Percentiles rank a stretch among this genome's conserved stretches.
phyloP scores from a whole-genome alignment of 257 asterid species.

The Nyctanthes arbortristis region DNA sequence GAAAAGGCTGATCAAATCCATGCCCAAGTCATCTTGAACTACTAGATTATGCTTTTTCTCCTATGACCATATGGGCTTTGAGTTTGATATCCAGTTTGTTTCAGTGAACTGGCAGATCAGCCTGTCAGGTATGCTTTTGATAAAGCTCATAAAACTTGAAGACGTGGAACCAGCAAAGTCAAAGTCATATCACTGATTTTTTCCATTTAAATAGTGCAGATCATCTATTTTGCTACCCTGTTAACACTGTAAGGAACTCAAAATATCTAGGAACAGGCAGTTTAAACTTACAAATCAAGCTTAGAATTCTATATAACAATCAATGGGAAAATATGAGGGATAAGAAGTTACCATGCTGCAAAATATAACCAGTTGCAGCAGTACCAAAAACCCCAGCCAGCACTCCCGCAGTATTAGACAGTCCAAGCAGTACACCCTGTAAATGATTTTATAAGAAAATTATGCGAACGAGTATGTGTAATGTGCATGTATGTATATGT shows the following conservation, averaged over 20 bases:
- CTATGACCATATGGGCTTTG: neutral
- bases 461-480: neutral
- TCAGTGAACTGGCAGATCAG: neutral
- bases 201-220: neutral
- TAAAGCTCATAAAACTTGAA: neutral
- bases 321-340: conserved; percentile 1
- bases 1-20: neutral
- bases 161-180: neutral
- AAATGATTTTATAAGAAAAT: conserved; percentile 14
- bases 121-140: neutral
- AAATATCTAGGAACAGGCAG: neutral
- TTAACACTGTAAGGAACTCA: neutral
- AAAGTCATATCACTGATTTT: neutral
- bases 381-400: conserved; percentile 92
- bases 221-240: neutral
- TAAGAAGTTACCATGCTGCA: conserved; percentile 71
- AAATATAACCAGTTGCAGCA: conserved; percentile 89
- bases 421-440: conserved; percentile 91
- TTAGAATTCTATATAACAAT: neutral
- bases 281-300: neutral
- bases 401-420: conserved; percentile 93
- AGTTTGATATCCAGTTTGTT: neutral
- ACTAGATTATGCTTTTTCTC: neutral
- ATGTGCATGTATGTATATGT: too few relatives aligned
- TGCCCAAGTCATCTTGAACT: neutral